Conservation (phyloP, 805 yeast species). For the Pichia heedii region DNA sequence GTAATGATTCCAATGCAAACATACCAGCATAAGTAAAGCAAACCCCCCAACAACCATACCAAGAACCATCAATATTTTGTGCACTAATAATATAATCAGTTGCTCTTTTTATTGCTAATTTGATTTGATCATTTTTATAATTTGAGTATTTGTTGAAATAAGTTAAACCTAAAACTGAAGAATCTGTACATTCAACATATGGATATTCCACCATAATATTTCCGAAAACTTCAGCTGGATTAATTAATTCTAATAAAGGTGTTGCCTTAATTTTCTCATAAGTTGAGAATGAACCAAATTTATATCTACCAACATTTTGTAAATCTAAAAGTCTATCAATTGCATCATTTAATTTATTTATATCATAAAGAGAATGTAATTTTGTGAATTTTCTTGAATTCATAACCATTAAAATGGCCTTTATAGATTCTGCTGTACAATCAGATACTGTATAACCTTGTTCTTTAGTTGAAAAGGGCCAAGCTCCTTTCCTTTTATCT, state of each 20-base stretch:
- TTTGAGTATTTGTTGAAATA: conserved; percentile 60
- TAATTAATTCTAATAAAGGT: conserved; percentile 61
- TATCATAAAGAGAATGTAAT: conserved; percentile 32
- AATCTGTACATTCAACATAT: conserved; percentile 96
- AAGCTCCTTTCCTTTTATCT: conserved; percentile 79
- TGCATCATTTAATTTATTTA: conserved; percentile 49
- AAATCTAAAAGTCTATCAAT: conserved; percentile 67
- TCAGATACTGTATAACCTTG: conserved; percentile 97
- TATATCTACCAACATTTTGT: conserved; percentile 73
- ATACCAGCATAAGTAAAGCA: conserved; percentile 93
- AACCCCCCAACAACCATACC: conserved; percentile 99
- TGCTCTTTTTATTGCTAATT: conserved; percentile 64
- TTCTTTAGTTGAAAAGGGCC: conserved; percentile 93
- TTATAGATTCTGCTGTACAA: conserved; percentile 92
- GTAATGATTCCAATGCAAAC: conserved; percentile 94
- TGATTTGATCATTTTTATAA: conserved; percentile 60
- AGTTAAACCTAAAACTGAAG: conserved; percentile 80
- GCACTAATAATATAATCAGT: conserved; percentile 56
- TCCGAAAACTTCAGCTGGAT: conserved; percentile 97
- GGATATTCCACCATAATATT: conserved; percentile 98
- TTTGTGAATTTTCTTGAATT: conserved; percentile 47
- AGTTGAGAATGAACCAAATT: conserved; percentile 86
- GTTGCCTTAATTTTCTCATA: conserved; percentile 85
- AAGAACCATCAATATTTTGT: conserved; percentile 79
- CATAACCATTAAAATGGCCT: conserved; percentile 88